Evolutionary conservation across 352 stramenopile genomes (phyloP), one percentile per base, ranked within the genome.

Genomic region (Salisapilia sapeloensis): DNA sequence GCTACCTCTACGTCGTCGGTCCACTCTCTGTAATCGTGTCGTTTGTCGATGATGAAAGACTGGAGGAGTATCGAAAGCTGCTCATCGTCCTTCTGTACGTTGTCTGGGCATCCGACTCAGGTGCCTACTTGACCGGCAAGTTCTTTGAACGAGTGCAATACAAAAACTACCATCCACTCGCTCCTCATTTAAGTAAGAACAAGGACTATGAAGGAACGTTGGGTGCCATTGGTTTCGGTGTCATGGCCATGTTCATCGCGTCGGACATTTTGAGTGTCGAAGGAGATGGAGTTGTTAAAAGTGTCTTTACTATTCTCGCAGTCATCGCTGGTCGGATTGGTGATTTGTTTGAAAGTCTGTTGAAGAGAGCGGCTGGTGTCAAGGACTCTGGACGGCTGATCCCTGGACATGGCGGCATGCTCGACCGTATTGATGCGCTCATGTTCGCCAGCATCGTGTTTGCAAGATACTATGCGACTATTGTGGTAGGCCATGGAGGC

Each of bases 361-460:
- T 98, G 5, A 98, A 98, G 56, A 64, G 91, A 22, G 86, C 95
- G 47, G 87, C 87, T 2, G 83, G 76, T 8, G 57, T 97, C 24
- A 98, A 97, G 56, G 86, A 97, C 50, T 96, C 92, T 36, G 92
- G 91, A 4, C 80, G 85, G 42, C 54, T 98, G 16, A 94, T 98
- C 47, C 92, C 92, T 11, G 92, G 94, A 40, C 91, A 97, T 47
- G 92, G 92, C 21, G 92, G 92, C 20, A 77, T 97, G 29, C 65
- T 98, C 25, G 92, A 98, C 46, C 76, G 91, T 26, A 85, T 97
- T 14, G 91, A 98, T 43, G 93, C 84, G 28, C 90, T 96, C 35
- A 90, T 98, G 40, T 97, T 96, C 40, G 56, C 67, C 1, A 62
- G 54, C 18, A 40, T 80, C 4, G 62, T 84, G 15, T 84, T 84